phyloP scores from a whole-genome alignment of 441 rosid genomes.

The Gossypium gossypioides region DNA sequence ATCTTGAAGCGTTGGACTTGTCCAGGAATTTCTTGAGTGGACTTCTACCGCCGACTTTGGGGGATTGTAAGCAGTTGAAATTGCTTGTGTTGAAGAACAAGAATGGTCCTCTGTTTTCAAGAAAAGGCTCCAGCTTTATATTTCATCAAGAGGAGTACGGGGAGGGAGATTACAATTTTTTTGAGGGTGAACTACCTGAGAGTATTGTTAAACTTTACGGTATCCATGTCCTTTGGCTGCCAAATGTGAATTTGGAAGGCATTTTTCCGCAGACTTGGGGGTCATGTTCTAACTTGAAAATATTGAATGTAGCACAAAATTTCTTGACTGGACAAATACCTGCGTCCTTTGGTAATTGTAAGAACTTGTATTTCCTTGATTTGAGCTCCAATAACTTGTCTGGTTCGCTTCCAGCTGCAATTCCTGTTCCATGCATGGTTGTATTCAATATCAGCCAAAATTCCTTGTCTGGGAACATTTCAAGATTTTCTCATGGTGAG shows the following conservation, averaged over 20 bases:
- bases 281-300: conserved; percentile 36
- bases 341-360: conserved; percentile 31
- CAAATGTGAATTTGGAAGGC: conserved; percentile 39
- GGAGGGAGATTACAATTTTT: conserved; percentile 30
- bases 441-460: conserved; percentile 42
- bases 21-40: conserved; percentile 49
- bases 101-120: conserved; percentile 28
- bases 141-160: conserved; percentile 23
- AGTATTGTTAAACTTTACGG: conserved; percentile 33
- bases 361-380: conserved; percentile 42
- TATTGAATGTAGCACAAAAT: conserved; percentile 47
- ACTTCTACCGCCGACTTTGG: conserved; percentile 39
- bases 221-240: conserved; percentile 49
- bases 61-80: conserved; percentile 31
- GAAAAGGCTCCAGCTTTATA: conserved; percentile 12
- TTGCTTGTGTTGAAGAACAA: conserved; percentile 12
- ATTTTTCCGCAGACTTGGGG: conserved; percentile 38
- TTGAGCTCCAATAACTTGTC: conserved; percentile 46
- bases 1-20: conserved; percentile 51
- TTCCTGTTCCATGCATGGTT: conserved; percentile 45
- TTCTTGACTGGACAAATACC: conserved; percentile 36
- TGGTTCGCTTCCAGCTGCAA: conserved; percentile 30
- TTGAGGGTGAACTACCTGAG: conserved; percentile 33
- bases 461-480: conserved; percentile 34
- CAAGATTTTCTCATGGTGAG: conserved; percentile 25